Base-by-base conservation (phyloP, 129 eudicot genomes). In the Centaurea solstitialis region DNA sequence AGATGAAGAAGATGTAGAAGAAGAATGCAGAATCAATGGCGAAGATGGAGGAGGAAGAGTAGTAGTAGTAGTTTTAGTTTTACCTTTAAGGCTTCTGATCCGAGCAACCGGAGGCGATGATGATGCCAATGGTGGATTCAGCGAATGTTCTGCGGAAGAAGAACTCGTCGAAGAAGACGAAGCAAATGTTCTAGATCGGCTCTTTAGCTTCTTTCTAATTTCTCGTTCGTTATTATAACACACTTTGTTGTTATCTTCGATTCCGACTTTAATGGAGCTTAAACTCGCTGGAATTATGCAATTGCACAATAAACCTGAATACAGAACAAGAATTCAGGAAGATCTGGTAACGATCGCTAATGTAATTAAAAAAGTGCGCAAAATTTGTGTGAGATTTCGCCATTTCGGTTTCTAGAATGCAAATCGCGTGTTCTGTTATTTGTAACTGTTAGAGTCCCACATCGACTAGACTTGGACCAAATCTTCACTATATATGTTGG, bases 261-360 rank as follows among this genome's bases (percentile, higher is more conserved):
- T 81, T 68, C 95, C 84, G 59, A 92, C 91, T 86, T 86, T 87
- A n/a, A 88, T 83, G 10, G 90, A 50, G 24, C 87, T 83, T 69
- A 92, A 78, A 79, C 84, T 89, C 76, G 72, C 88, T 21, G 98
- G 98, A 73, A 90, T 84, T 17, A 94, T 87, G 41, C 98, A 94
- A 15, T 90, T 84, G 89, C 98, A 94, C 23, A 88, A 77, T 12
- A 83, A 80, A 69, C 98, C 97, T 94, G 26, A 71, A 65, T 8
- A 30, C 12, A n/a, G n/a, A n/a, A n/a, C n/a, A n/a, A n/a, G n/a
- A n/a, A n/a, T n/a, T n/a, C n/a, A n/a, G n/a, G n/a, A n/a, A n/a
- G n/a, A n/a, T n/a, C n/a, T n/a, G n/a, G n/a, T n/a, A n/a, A n/a
- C n/a, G n/a, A n/a, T n/a, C n/a, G n/a, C n/a, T n/a, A n/a, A n/a